Evolutionary conservation across 176 grass and related monocot species (phyloP), one percentile per base, ranked within the genome.

Genomic region (Carex kokanica): DNA sequence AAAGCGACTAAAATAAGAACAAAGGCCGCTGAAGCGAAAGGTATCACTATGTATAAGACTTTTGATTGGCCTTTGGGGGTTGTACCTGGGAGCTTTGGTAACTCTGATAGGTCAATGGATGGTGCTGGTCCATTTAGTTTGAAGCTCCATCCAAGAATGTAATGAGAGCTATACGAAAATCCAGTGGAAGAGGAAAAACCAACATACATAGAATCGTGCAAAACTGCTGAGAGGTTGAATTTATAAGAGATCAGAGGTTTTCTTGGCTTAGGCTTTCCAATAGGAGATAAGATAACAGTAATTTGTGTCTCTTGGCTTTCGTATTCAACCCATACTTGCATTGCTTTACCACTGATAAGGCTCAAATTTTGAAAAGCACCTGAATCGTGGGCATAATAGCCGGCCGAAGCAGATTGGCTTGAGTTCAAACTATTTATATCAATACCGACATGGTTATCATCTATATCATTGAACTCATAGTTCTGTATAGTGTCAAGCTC

Each of bases 301-400:
- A 91, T 78, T 64, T 29, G 62, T 18, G 81, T 61, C 21, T 88
- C n/a, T 0, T 4, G 64, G 68, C 81, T 79, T 1, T 91, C 79
- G 34, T 96, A 96, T 52, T 96, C 90, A 60, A 96, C 85, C 93
- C 90, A 96, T 1, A 97, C 85, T 34, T 97, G 91, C 91, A 97
- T 93, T 0, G 87, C 54, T 87, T 90, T 86, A 56, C 73, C 78
- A 73, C 89, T 88, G 53, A 83, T 83, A 2, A 97, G 91, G 1
- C 60, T 72, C 65, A 97, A 78, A 3, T 41, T 60, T 0, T 25
- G 20, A 65, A 93, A 97, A 16, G n/a, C 81, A 7, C 88, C 89
- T 12, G 34, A 69, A 58, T 60, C 14, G 52, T 88, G 86, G 34
- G 85, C 86, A 64, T 90, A 90, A 77, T 97, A 97, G 1, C 86